Conservation (phyloP, 139 green algal species). For the Picochlorum sp. region DNA sequence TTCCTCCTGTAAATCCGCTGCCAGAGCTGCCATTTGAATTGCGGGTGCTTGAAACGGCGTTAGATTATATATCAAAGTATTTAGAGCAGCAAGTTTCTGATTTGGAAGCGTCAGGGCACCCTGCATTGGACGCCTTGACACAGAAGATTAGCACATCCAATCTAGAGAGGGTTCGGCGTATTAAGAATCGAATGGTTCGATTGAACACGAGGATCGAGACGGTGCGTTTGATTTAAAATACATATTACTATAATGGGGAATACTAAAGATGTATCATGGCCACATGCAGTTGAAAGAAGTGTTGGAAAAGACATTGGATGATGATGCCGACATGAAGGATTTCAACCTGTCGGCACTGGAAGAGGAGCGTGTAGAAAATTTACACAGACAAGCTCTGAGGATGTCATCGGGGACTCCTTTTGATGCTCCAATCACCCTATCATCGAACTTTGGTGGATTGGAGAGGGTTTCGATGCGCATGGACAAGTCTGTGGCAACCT, state of each 20-base stretch:
- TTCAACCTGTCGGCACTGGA: slow-evolving; percentile 43
- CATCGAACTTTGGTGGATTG: background rate
- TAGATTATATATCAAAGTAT: slow-evolving; percentile 38
- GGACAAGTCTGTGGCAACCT: slow-evolving; percentile 2
- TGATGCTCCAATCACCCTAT: slow-evolving; percentile 8
- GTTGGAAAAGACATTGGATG: slow-evolving; percentile 49
- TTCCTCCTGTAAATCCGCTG: background rate
- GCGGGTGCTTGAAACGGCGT: slow-evolving; percentile 31
- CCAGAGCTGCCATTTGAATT: slow-evolving; percentile 40
- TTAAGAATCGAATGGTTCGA: slow-evolving; percentile 59
- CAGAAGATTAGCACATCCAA: slow-evolving; percentile 63
- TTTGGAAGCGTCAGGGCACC: slow-evolving; percentile 66
- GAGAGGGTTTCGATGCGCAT: background rate
- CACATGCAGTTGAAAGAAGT: slow-evolving; percentile 27
- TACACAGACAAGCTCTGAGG: background rate
- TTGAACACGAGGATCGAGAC: slow-evolving; percentile 31
- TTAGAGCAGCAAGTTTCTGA: slow-evolving; percentile 59
- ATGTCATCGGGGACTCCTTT: slow-evolving; percentile 8
- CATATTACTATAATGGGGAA: too few relatives aligned
- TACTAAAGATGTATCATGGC: too few relatives aligned
- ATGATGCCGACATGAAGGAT: slow-evolving; percentile 53
- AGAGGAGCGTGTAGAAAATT: background rate
- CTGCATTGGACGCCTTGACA: slow-evolving; percentile 72
- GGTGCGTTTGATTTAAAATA: background rate
- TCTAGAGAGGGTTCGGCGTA: slow-evolving; percentile 73